A percentile compares a stretch with the other conserved stretches of the same genome.
Evolutionary conservation across 805 yeast genomes (phyloP).

Genomic region (Candida boleticola): DNA sequence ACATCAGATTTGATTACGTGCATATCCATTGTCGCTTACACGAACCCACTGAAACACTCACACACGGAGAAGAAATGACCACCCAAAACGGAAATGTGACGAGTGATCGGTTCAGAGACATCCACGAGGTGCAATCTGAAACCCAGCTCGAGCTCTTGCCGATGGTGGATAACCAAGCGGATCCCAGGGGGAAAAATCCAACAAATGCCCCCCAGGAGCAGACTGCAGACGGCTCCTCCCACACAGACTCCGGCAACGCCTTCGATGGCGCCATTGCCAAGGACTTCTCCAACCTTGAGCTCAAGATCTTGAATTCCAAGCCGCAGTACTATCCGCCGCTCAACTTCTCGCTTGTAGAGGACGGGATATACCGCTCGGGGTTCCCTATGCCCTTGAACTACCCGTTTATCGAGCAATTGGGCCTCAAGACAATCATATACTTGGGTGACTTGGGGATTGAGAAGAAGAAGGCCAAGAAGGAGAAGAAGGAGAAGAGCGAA

Average conservation of each 20-base stretch:
- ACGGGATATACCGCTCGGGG: conserved; percentile 85
- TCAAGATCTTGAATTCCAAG: conserved; percentile 11
- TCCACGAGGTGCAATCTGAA: conserved; percentile 9
- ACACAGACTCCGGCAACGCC: neutral
- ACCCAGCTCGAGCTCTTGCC: conserved; percentile 10
- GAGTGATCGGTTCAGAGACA: conserved; percentile 5
- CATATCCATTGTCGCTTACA: too few species aligned
- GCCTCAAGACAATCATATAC: conserved; percentile 77
- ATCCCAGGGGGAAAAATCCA: neutral
- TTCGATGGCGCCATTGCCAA: neutral
- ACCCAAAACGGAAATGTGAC: neutral
- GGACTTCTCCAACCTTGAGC: conserved; percentile 5
- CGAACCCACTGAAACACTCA: too few species aligned
- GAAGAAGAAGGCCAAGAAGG: conserved; percentile 14
- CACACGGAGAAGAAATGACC: neutral
- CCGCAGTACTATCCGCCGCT: conserved; percentile 74
- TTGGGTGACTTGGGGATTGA: conserved; percentile 59
- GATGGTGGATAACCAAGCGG: conserved; percentile 7
- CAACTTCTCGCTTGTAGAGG: conserved; percentile 85
- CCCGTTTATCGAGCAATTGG: conserved; percentile 68
- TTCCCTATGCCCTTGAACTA: conserved; percentile 89
- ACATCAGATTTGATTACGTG: too few species aligned
- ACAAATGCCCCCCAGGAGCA: neutral
- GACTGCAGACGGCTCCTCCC: neutral
- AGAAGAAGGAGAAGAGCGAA: conserved; percentile 11